phyloP scores from a whole-genome alignment of 1,139 yeast species.

The Insectozyma bohioensis region DNA sequence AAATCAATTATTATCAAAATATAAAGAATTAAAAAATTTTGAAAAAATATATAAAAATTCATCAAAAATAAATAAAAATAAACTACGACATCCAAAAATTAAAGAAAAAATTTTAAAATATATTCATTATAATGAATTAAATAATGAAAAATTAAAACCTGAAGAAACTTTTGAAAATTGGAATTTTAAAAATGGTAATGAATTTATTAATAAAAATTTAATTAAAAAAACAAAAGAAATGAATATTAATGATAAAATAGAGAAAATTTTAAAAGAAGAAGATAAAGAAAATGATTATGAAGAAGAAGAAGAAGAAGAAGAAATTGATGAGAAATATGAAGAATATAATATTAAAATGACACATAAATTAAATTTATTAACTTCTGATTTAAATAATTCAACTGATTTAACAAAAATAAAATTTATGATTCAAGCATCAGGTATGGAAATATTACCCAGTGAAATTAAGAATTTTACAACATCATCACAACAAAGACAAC shows the following conservation, averaged over 20 bases:
- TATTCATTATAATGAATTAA: constrained; percentile 17
- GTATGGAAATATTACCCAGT: constrained; percentile 32
- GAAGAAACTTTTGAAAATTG: constrained; percentile 42
- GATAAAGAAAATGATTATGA: constrained; percentile 8
- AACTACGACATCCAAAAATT: constrained; percentile 14
- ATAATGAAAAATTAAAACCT: constrained; percentile 21
- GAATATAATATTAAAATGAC: constrained; percentile 12
- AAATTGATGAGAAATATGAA: constrained; percentile 8
- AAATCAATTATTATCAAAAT: constrained; percentile 18
- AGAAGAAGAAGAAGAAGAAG: constrained; percentile 14
- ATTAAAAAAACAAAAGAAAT: background rate
- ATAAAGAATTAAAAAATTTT: constrained; percentile 19
- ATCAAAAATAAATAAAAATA: constrained; percentile 8
- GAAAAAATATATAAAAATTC: constrained; percentile 12
- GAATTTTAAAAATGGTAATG: constrained; percentile 20
- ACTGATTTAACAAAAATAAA: constrained; percentile 23
- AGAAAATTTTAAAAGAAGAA: constrained; percentile 13
- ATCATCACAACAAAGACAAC: constrained; percentile 20
- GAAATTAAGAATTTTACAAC: constrained; percentile 7
- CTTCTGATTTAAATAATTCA: constrained; percentile 22
- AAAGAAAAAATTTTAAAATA: constrained; percentile 17
- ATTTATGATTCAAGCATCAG: constrained; percentile 25
- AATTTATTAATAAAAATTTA: background rate
- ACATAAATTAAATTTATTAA: constrained; percentile 16
- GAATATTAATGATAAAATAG: constrained; percentile 6